Base-by-base conservation (phyloP, 108 stramenopile genomes). In the Nitzschia putrida region DNA sequence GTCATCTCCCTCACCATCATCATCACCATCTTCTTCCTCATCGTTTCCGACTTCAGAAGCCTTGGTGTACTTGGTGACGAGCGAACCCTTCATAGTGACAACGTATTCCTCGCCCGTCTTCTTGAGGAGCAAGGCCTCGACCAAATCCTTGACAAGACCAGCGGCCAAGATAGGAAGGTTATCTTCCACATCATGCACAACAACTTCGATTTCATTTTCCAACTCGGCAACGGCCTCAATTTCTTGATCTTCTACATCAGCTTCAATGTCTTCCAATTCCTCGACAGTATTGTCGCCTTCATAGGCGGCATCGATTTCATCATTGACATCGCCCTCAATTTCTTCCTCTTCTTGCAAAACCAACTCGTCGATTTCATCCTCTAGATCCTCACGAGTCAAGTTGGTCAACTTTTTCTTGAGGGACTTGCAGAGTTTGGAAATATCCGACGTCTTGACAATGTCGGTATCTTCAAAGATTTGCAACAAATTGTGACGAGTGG, bases 211-310 rank as follows among this genome's bases (percentile, higher is more conserved):
- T 23, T 18, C 41, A 20, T 68, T 26, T 43, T 26, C 10, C 29
- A 68, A 38, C 8, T 56, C 67, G 5, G 24, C 23, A 0, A 22
- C 7, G 1, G 56, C 12, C 1, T 56, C 34, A 8, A 14, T 29
- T 43, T 68, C 54, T 44, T 57, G 26, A n/a, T 54, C 54, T 43
- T 68, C 24, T 5, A 68, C 11, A 14, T 68, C 67, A 3, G 4
- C 3, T 14, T 53, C 41, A 14, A 53, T 34, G 8, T 39, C 41
- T 39, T 68, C 67, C 14, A 14, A 5, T 3, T 41, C 55, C 51
- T 53, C 55, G 47, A 49, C 6, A 18, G 39, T 41, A 43, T 18
- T 21, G 0, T 34, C 10, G n/a, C 51, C 12, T 37, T 66, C 45
- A 8, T 24, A 20, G 16, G 51, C 51, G 8, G 51, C 44, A 3